Base-by-base conservation (phyloP, 495 filamentous ascomycete species). In the Penicillium turbatum region DNA sequence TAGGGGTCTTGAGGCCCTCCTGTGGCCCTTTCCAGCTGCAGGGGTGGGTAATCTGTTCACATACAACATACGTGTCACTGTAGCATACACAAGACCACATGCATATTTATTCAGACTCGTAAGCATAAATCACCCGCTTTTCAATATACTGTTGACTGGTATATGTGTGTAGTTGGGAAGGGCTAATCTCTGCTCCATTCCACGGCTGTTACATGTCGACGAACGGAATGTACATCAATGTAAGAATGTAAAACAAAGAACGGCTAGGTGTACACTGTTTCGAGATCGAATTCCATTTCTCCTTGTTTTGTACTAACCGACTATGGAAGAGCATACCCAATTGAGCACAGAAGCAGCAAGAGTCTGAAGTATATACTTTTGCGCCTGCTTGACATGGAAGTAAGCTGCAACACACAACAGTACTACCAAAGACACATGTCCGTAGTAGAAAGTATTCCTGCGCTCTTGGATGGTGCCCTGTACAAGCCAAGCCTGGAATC, bases 381-480 rank as follows among this genome's bases (percentile, higher is more conserved):
- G 65, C 2, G 74, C 72, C 37, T 73, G 62, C 1, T 51, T 45
- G 10, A 77, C 74, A 67, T 77, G 74, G 29, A 32, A 68, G 47
- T 72, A 75, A 1, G 64, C 72, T 19, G 66, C 66, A 54, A 60
- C 21, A 52, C 64, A 68, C 39, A 77, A 59, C 8, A 64, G 24
- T 4, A 40, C 52, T 12, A 75, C 74, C 48, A 75, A 55, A 21
- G 48, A 51, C 0, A 77, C 41, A 65, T 77, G 74, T 0, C 53
- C 65, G 12, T 57, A 52, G 45, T 73, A 77, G 42, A 77, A 77
- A 12, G 56, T 47, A 27, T 63, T 62, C 48, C 67, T 47, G 24
- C 67, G 62, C 5, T 65, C 55, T 50, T 66, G 66, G 12, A 70
- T 48, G 8, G 69, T 63, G 1, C 56, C 46, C 17, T 54, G 51